These are phyloP conservation scores for Taxillus chinensis DNA, from an alignment of 164 flowering plant species.

Conservation along the genomic window DNA sequence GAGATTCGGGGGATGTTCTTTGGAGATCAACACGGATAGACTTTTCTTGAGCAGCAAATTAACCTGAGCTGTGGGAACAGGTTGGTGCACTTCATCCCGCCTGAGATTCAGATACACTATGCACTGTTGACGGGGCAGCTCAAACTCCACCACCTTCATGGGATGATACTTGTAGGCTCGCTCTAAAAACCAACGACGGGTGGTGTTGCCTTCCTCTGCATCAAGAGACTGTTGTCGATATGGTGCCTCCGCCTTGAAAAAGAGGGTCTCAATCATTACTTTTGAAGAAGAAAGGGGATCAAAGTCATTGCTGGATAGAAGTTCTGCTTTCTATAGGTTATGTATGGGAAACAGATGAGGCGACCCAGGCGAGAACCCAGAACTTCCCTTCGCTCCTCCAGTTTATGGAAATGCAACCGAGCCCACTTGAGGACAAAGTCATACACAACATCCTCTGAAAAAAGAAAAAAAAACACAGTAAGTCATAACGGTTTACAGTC, in stretches of 20 bases:
- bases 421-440: constrained; percentile 13
- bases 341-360: constrained; percentile 17
- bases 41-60: constrained; percentile 8
- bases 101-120: constrained; percentile 21
- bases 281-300: constrained; percentile 13
- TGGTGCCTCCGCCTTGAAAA: constrained; percentile 26
- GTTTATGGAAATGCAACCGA: constrained; percentile 9
- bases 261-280: constrained; percentile 14
- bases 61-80: constrained; percentile 20
- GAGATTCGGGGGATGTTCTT: too few species aligned
- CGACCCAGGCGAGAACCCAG: constrained; percentile 9
- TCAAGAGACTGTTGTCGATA: constrained; percentile 17
- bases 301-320: constrained; percentile 15
- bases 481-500: too few species aligned
- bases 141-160: constrained; percentile 19
- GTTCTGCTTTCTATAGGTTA: constrained; percentile 17
- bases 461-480: neutral
- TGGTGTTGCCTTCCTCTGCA: constrained; percentile 12
- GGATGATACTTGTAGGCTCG: constrained; percentile 26
- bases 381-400: constrained; percentile 14
- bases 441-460: neutral
- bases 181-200: constrained; percentile 13
- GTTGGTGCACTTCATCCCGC: constrained; percentile 15
- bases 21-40: too few species aligned
- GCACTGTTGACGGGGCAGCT: constrained; percentile 22